A percentile compares a stretch with the other conserved stretches of the same genome.
These are phyloP conservation scores for Marasmius tenuissimus DNA, from an alignment of 1,284 basidiomycete genomes.

Conservation along the genomic window DNA sequence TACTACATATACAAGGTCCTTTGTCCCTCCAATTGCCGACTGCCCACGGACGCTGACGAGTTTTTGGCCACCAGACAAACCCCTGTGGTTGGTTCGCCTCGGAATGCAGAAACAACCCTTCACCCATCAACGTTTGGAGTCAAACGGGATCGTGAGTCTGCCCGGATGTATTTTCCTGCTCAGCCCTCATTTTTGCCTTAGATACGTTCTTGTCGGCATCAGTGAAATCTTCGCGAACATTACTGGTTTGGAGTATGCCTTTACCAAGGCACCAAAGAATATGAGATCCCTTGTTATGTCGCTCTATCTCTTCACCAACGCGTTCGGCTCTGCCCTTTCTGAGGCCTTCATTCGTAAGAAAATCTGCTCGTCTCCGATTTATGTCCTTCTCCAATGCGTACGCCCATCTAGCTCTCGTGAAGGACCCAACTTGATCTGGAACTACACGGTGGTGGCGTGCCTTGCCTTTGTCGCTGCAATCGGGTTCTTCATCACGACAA, in stretches of 20 bases:
- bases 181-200: background rate
- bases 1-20: conserved; percentile 69
- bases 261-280: conserved; percentile 81
- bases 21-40: background rate
- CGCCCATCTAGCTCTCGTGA: conserved; percentile 27
- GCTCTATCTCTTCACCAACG: conserved; percentile 70
- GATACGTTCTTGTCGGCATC: background rate
- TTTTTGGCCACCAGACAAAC: conserved; percentile 1
- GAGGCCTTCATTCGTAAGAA: conserved; percentile 70
- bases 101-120: conserved; percentile 37
- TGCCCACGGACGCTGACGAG: background rate
- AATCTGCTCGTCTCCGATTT: conserved; percentile 30
- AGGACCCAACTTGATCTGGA: conserved; percentile 38
- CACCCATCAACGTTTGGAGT: conserved; percentile 76
- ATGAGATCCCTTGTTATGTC: conserved; percentile 81
- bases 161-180: conserved; percentile 34
- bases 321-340: conserved; percentile 63
- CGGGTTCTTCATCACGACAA: background rate
- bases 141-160: conserved; percentile 63
- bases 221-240: conserved; percentile 86
- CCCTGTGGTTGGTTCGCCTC: conserved; percentile 37
- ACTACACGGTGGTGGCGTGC: conserved; percentile 26
- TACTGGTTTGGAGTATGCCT: conserved; percentile 85
- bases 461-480: conserved; percentile 16
- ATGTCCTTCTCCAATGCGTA: background rate